Percentiles rank a stretch among this genome's conserved stretches.
Conservation (phyloP, 1,139 yeast genomes). For the Pichia cactophila region DNA sequence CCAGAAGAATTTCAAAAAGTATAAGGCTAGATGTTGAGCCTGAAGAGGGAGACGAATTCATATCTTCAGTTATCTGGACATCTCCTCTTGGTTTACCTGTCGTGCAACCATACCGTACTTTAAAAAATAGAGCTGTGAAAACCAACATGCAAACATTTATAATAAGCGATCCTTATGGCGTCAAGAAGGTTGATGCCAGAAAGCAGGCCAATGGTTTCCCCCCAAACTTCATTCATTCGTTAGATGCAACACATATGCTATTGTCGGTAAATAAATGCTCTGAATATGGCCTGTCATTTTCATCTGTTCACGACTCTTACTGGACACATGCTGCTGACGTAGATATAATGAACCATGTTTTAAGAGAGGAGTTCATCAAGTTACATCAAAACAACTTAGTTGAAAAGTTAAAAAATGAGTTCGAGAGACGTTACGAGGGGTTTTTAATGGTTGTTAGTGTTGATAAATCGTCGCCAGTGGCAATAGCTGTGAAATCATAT, state of each 20-base stretch:
- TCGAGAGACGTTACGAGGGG: slow-evolving; percentile 70
- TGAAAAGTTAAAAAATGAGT: slow-evolving; percentile 65
- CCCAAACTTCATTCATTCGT: slow-evolving; percentile 89
- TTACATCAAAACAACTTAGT: slow-evolving; percentile 72
- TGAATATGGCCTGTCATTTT: slow-evolving; percentile 63
- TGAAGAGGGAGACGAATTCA: slow-evolving; percentile 46
- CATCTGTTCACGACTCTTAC: slow-evolving; percentile 95
- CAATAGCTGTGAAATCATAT: slow-evolving; percentile 40
- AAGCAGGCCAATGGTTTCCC: slow-evolving; percentile 93
- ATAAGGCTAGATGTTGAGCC: slow-evolving; percentile 51
- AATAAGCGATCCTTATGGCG: slow-evolving; percentile 76
- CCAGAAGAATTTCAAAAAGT: slow-evolving; percentile 72
- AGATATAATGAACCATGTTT: slow-evolving; percentile 57
- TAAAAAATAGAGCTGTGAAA: slow-evolving; percentile 52
- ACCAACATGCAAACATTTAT: slow-evolving; percentile 81
- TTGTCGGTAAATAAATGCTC: slow-evolving; percentile 79
- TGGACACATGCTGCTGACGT: slow-evolving; percentile 96
- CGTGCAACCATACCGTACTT: slow-evolving; percentile 88
- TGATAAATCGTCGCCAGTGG: slow-evolving; percentile 48
- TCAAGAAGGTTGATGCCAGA: slow-evolving; percentile 76
- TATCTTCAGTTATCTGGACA: slow-evolving; percentile 95
- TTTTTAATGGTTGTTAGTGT: slow-evolving; percentile 55
- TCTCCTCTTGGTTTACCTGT: slow-evolving; percentile 90
- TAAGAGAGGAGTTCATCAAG: slow-evolving; percentile 74
- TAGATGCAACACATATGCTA: slow-evolving; percentile 96